Base-by-base conservation (phyloP, 2,329 filamentous ascomycete species). In the Phaeosphaeria sp. region DNA sequence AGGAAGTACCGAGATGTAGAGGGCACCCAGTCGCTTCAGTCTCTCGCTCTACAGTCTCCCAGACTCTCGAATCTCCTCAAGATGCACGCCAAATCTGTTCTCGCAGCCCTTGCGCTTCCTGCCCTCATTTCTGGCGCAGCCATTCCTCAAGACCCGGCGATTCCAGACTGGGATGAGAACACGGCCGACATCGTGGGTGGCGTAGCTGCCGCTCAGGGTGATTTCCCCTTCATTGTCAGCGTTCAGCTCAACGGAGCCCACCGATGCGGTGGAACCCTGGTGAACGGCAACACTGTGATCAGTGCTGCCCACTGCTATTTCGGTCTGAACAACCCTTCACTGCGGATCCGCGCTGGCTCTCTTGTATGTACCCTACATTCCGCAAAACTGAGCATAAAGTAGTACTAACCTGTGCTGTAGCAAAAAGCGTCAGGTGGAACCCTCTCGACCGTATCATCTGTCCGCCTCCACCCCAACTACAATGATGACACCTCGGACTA, bases 211-310 rank as follows among this genome's bases (percentile, higher is more conserved):
- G 8, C 55, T 17, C 57, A 63, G 18, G 70, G 69, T 33, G 70
- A 73, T 15, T 68, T 70, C 43, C 70, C 70, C 53, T 73, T 62
- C 67, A 71, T 73, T 43, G 68, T 68, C 62, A 64, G 60, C 30
- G 47, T 72, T 27, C 64, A 67, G 49, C 8, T 24, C 6, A 47
- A 40, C 44, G 68, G 68, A 21, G 3, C 13, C 15, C 69, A 72
- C 55, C 57, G 62, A 57, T 73, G 70, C 55, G 70, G 70, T 59
- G 70, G 69, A 25, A 58, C 65, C 21, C 60, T 73, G 2, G 13
- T 73, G 40, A 65, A 73, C 57, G 59, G 59, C 36, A 66, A 66
- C 65, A 73, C 70, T 1, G 66, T 73, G 36, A 36, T 73, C 50
- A 71, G 67, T 20, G 70, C 70, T 25, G 69, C 62, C 58, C 70